Percentiles rank a stretch among this genome's conserved stretches.
Conservation (phyloP, 23 red algal species). For the Chondrus crispus region DNA sequence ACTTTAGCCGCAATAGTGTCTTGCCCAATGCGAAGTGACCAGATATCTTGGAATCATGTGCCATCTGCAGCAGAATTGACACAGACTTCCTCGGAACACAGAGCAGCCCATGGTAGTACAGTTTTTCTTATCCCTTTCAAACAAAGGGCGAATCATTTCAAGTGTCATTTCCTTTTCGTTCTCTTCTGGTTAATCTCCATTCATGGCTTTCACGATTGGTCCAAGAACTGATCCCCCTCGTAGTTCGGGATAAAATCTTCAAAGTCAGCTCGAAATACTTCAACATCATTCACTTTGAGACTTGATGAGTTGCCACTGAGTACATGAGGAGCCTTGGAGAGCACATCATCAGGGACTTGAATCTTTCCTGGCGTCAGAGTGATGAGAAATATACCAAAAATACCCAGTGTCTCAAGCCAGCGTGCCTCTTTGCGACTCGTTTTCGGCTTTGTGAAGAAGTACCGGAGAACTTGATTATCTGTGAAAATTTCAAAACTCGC, state of each 20-base stretch:
- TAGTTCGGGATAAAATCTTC: not conserved
- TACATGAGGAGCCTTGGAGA: not conserved
- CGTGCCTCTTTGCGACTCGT: not conserved
- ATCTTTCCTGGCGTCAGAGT: not conserved
- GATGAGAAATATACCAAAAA: not conserved
- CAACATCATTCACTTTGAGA: not conserved
- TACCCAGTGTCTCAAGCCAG: not conserved
- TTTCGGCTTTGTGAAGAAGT: not conserved
- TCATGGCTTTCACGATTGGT: not conserved
- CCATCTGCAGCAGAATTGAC: not conserved
- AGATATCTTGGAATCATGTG: not conserved
- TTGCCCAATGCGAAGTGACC: not conserved
- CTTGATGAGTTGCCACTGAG: not conserved
- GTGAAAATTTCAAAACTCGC: not conserved
- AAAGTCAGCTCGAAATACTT: not conserved
- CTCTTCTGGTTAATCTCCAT: not conserved
- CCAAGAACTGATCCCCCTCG: not conserved
- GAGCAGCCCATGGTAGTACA: not conserved
- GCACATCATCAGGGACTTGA: not conserved
- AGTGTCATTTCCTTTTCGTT: not conserved
- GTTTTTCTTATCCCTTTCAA: not conserved
- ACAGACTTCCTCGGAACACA: not conserved
- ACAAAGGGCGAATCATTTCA: not conserved
- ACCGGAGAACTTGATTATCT: not conserved
- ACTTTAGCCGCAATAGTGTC: not conserved